A percentile compares a stretch with the other conserved stretches of the same genome.
Conservation (phyloP, 1,284 basidiomycete genomes). For the Boletus sp. region DNA sequence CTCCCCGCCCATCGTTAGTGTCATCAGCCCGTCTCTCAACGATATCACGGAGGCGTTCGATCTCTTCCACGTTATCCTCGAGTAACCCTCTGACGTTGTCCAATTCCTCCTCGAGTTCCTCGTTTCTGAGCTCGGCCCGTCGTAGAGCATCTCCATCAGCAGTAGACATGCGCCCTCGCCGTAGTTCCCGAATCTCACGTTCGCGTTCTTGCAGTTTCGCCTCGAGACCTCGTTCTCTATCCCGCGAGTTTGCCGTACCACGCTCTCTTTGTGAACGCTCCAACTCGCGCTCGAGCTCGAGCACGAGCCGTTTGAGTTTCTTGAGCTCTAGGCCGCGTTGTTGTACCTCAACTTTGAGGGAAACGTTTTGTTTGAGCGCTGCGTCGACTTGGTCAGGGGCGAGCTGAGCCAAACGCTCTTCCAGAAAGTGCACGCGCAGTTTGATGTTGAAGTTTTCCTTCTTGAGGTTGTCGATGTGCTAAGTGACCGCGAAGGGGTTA, state of each 20-base stretch:
- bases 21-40: conserved; percentile 51
- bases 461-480: conserved; percentile 92
- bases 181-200: conserved; percentile 59
- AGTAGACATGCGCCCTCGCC: conserved; percentile 41
- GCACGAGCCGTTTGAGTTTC: conserved; percentile 83
- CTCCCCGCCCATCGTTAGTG: conserved; percentile 36
- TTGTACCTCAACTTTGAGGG: conserved; percentile 90
- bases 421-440: conserved; percentile 88
- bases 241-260: conserved; percentile 40
- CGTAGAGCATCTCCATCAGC: conserved; percentile 47
- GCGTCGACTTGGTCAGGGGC: conserved; percentile 90
- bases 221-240: conserved; percentile 69
- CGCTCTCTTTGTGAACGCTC: conserved; percentile 63
- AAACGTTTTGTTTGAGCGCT: conserved; percentile 90
- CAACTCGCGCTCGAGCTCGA: conserved; percentile 79
- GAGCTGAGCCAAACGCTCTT: conserved; percentile 83
- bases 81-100: conserved; percentile 60
- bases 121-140: conserved; percentile 57
- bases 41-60: conserved; percentile 61
- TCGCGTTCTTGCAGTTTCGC: conserved; percentile 66
- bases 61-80: conserved; percentile 75
- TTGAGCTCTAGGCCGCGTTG: conserved; percentile 90
- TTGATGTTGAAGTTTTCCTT: conserved; percentile 96
- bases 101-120: conserved; percentile 67
- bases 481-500: not conserved